phyloP scores from a whole-genome alignment of 2,329 filamentous ascomycete species.

The Albifimbria verrucaria region DNA sequence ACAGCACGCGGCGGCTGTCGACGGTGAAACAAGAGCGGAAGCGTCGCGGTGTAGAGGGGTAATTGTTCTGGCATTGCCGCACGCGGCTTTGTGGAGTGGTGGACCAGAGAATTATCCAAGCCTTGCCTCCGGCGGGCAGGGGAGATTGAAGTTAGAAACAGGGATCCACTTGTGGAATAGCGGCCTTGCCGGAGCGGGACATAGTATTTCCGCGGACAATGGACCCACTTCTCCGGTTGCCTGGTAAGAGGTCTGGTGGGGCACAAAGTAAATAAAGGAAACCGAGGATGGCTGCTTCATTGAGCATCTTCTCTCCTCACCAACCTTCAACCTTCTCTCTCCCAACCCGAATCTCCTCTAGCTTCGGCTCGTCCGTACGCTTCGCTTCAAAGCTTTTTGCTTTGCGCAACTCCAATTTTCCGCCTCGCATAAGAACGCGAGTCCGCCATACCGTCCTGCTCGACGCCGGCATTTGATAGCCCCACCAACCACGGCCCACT shows the following conservation, averaged over 20 bases:
- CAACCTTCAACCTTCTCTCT: constrained; percentile 19
- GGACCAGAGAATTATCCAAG: not conserved
- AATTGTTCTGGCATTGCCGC: not conserved
- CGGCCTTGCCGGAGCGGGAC: not conserved
- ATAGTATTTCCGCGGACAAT: not conserved
- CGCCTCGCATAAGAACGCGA: constrained; percentile 8
- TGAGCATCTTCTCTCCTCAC: constrained; percentile 18
- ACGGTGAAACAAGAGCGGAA: too few species aligned
- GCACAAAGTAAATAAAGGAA: constrained; percentile 44
- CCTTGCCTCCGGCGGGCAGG: not conserved
- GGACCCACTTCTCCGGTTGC: constrained; percentile 25
- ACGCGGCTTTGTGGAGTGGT: not conserved
- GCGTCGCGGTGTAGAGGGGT: not conserved
- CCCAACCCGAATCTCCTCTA: too few species aligned
- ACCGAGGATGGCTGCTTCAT: constrained; percentile 15
- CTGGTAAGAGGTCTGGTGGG: constrained; percentile 31
- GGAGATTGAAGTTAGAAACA: not conserved
- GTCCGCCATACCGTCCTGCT: constrained; percentile 49
- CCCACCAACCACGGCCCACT: constrained; percentile 40
- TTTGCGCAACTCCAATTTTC: not conserved
- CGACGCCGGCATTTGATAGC: constrained; percentile 42
- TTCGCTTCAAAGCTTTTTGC: constrained; percentile 18
- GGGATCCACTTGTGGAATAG: not conserved
- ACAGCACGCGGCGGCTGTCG: not conserved
- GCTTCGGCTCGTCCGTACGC: constrained; percentile 18